These are phyloP conservation scores for Lyophyllum shimeji DNA, from an alignment of 768 basidiomycete species.

Conservation along the genomic window DNA sequence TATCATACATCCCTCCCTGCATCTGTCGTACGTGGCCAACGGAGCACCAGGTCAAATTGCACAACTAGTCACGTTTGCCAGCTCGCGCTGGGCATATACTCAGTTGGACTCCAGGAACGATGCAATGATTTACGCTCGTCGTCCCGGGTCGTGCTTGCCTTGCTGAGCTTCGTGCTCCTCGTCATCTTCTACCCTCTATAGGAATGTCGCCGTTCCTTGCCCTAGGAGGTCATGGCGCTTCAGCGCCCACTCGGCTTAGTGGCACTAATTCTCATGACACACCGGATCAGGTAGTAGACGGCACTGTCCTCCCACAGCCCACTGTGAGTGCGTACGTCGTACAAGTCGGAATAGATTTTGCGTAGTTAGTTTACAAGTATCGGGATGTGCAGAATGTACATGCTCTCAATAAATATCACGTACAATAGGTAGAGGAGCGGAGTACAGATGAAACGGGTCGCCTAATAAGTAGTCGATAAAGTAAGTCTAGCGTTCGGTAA, in stretches of 20 bases:
- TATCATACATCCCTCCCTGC: too few relatives aligned
- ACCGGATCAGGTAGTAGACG: background rate
- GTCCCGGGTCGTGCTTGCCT: background rate
- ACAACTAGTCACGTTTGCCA: background rate
- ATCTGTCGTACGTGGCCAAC: too few relatives aligned
- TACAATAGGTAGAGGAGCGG: background rate
- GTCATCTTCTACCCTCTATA: too few relatives aligned
- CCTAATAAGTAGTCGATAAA: slow-evolving; percentile 16
- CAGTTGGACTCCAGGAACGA: background rate
- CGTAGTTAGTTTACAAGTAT: background rate
- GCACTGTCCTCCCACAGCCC: background rate
- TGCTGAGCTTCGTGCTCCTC: background rate
- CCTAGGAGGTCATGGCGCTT: background rate
- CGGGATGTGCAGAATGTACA: background rate
- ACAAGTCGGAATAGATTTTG: background rate
- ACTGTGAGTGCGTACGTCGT: background rate
- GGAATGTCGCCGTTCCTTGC: background rate
- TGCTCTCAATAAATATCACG: background rate
- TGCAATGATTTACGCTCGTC: background rate
- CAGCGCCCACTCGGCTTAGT: background rate
- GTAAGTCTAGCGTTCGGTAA: slow-evolving; percentile 2
- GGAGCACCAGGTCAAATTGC: too few relatives aligned
- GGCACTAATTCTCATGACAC: background rate
- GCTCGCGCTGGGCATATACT: background rate
- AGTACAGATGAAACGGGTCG: background rate